phyloP scores from a whole-genome alignment of 495 filamentous ascomycete genomes.

The Ramalina intermedia region DNA sequence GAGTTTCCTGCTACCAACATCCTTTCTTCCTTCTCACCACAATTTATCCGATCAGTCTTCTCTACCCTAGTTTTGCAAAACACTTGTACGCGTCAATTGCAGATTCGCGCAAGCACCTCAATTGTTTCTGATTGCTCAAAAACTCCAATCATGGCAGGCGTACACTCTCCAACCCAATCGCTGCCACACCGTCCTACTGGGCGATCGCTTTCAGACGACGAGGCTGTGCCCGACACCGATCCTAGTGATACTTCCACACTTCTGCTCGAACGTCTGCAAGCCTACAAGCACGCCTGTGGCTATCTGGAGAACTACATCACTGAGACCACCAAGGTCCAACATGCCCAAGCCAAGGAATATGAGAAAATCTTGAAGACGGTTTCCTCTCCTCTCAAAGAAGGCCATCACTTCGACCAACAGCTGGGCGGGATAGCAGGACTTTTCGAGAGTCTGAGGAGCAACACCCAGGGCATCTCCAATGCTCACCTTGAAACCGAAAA shows the following conservation, averaged over 20 bases:
- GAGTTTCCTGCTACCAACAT: too few relatives aligned
- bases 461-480: constrained; percentile 79
- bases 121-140: not conserved
- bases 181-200: constrained; percentile 6
- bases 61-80: too few relatives aligned
- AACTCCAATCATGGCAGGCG: not conserved
- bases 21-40: too few relatives aligned
- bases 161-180: constrained; percentile 1
- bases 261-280: constrained; percentile 69
- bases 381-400: constrained; percentile 69
- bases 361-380: constrained; percentile 92
- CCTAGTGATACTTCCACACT: constrained; percentile 66
- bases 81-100: too few relatives aligned
- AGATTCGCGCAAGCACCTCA: not conserved
- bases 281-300: constrained; percentile 87
- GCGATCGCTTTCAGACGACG: constrained; percentile 28
- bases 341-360: constrained; percentile 79
- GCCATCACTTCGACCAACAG: constrained; percentile 79
- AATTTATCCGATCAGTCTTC: too few relatives aligned
- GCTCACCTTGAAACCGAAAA: constrained; percentile 80
- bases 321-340: constrained; percentile 70
- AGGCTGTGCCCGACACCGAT: constrained; percentile 63
- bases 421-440: constrained; percentile 71
- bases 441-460: constrained; percentile 84
- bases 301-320: constrained; percentile 83